Conservation (phyloP, 768 basidiomycete genomes). For the Trametes cubensis region DNA sequence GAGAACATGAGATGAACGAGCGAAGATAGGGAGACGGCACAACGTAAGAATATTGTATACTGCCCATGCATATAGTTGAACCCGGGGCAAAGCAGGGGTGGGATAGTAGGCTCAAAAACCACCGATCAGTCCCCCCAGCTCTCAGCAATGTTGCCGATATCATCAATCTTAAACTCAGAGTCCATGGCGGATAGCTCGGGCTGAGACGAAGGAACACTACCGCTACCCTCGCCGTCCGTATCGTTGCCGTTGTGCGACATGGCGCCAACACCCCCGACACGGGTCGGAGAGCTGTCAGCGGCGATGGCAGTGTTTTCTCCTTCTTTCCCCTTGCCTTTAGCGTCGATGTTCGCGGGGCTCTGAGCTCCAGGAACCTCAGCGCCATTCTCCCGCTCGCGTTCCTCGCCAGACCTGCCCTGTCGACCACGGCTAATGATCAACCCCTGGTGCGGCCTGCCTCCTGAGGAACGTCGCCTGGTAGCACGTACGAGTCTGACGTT, state of each 20-base stretch:
- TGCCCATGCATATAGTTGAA: too few relatives aligned
- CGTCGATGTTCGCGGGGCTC: background rate
- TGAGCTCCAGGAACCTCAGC: background rate
- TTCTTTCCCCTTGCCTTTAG: background rate
- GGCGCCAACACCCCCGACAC: background rate
- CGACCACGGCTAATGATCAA: constrained; percentile 25
- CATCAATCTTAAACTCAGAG: constrained; percentile 31
- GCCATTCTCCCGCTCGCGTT: constrained; percentile 11
- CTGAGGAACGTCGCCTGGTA: constrained; percentile 25
- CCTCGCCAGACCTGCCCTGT: constrained; percentile 25
- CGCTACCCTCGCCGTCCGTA: background rate
- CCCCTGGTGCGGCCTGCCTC: constrained; percentile 12
- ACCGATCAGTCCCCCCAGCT: constrained; percentile 36
- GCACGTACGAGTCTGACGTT: constrained; percentile 35
- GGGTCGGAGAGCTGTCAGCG: background rate
- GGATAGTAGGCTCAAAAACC: too few relatives aligned
- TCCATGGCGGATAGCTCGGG: constrained; percentile 12
- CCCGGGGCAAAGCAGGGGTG: too few relatives aligned
- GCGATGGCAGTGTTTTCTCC: background rate
- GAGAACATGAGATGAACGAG: too few relatives aligned
- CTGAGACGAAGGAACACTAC: background rate
- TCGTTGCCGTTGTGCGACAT: background rate
- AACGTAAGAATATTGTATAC: too few relatives aligned
- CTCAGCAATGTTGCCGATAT: constrained; percentile 37
- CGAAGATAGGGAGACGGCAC: too few relatives aligned